Percentiles rank a stretch among this genome's conserved stretches.
These are phyloP conservation scores for Prunus kanzakura DNA, from an alignment of 306 rosid genomes.

Conservation along the genomic window DNA sequence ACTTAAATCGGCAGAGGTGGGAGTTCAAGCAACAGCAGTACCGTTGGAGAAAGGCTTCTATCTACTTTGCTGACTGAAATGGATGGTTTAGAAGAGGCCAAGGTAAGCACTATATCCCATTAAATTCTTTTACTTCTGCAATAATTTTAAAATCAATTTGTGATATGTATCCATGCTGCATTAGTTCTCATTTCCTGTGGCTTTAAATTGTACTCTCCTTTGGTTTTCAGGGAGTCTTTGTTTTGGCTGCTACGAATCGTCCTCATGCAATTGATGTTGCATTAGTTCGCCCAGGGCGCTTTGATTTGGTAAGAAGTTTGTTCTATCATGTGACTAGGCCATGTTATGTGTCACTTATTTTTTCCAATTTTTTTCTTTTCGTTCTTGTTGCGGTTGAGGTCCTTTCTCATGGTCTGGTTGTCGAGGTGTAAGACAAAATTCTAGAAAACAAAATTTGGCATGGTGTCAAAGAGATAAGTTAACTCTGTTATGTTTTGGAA, in stretches of 20 bases:
- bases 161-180: constrained; percentile 16
- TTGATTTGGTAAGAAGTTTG: constrained; percentile 62
- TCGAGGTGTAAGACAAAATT: not conserved
- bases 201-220: constrained; percentile 2
- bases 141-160: not conserved
- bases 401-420: not conserved
- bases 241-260: constrained; percentile 95
- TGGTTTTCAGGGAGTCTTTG: constrained; percentile 72
- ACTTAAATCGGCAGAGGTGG: constrained; percentile 59
- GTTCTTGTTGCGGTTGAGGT: no score
- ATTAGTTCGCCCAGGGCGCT: constrained; percentile 91
- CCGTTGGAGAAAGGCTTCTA: constrained; percentile 85
- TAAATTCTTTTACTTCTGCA: not conserved
- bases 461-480: not conserved
- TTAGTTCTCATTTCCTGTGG: constrained; percentile 4
- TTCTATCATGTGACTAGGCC: not conserved
- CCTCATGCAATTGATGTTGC: constrained; percentile 88
- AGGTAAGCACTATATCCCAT: constrained; percentile 40
- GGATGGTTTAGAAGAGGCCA: constrained; percentile 95
- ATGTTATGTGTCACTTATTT: not conserved
- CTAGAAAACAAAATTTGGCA: not conserved
- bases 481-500: constrained; percentile 8
- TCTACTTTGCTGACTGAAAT: constrained; percentile 90
- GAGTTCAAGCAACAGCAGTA: constrained; percentile 56
- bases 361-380: not conserved